Percentiles rank a stretch among this genome's conserved stretches.
Evolutionary conservation across 2,329 filamentous ascomycete species (phyloP).

Genomic region (Penicillium sp.): DNA sequence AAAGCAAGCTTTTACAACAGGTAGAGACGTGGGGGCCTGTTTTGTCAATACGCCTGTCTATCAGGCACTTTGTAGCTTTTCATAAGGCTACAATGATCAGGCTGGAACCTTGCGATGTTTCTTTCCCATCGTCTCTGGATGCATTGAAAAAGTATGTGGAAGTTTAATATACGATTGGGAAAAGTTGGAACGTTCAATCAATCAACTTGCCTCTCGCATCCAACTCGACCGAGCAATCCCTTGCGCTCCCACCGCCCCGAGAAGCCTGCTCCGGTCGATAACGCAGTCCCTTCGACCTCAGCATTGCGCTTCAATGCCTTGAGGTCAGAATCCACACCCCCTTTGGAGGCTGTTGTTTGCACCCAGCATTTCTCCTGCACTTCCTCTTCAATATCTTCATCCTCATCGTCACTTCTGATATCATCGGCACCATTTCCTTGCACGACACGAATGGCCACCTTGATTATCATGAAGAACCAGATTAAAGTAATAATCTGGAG

Average conservation of each 20-base stretch:
- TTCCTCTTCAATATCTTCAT: neutral
- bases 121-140: neutral
- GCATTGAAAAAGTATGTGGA: neutral
- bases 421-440: neutral
- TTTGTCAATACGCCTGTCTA: neutral
- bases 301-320: neutral
- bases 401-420: neutral
- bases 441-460: neutral
- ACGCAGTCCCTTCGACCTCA: neutral
- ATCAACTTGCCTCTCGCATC: neutral
- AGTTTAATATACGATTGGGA: neutral
- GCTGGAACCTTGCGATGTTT: neutral
- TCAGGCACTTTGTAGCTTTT: neutral
- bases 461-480: neutral
- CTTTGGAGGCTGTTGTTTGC: neutral
- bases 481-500: neutral
- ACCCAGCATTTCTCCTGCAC: neutral
- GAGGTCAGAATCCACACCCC: neutral
- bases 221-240: neutral
- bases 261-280: neutral
- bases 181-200: neutral
- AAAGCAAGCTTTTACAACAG: neutral
- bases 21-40: neutral
- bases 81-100: neutral
- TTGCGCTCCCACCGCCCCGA: neutral